A percentile compares a stretch with the other conserved stretches of the same genome.
phyloP scores from a whole-genome alignment of 345 rosid genomes.

The thale cress (Arabidopsis thaliana) region TAIR10.1 NC_003074.8:16476001-16476500 shows the following conservation, averaged over 20 bases:
- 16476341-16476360: too few species aligned
- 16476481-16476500: background rate
- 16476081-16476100: slow-evolving; percentile 26
- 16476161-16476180: background rate
- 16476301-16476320: background rate
- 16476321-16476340: background rate
- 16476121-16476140: background rate
- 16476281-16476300: background rate
- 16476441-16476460: background rate
- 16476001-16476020: slow-evolving; percentile 4
- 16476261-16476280: background rate
- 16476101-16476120: background rate
- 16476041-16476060: slow-evolving; percentile 39
- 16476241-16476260: background rate
- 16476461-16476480: background rate
- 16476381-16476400: background rate
- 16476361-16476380: too few species aligned
- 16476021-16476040: slow-evolving; percentile 45
- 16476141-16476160: background rate
- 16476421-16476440: background rate
- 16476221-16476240: background rate
- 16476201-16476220: background rate
- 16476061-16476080: slow-evolving; percentile 37
- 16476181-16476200: background rate
- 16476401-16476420: background rate